Percentiles rank a stretch among this genome's conserved stretches.
Evolutionary conservation across 116 monocot genomes (phyloP).

Genomic region (Cymodocea nodosa): DNA sequence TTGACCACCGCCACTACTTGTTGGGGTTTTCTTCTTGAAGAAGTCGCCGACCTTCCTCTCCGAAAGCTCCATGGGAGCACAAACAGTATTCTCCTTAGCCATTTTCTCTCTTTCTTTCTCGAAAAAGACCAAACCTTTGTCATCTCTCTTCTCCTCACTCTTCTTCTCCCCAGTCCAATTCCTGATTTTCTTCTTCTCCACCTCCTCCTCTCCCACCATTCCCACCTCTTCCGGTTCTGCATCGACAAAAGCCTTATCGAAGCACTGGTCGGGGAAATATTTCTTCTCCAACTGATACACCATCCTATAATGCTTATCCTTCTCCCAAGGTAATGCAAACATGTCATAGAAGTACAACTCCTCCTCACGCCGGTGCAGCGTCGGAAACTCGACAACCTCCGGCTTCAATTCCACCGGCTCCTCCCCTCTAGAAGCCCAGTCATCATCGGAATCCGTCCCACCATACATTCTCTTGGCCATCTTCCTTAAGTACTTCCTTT

Average conservation of each 20-base stretch:
- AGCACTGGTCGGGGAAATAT: slow-evolving; percentile 81
- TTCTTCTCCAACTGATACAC: slow-evolving; percentile 99
- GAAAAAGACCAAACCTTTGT: slow-evolving; percentile 62
- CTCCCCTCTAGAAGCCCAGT: background rate
- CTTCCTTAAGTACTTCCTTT: slow-evolving; percentile 80
- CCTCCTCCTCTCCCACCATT: background rate
- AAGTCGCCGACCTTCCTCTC: slow-evolving; percentile 87
- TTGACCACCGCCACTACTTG: background rate
- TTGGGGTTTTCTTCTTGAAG: slow-evolving; percentile 66
- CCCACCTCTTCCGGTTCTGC: slow-evolving; percentile 2
- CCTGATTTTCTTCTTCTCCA: slow-evolving; percentile 4
- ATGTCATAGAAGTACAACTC: slow-evolving; percentile 95
- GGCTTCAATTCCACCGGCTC: slow-evolving; percentile 75
- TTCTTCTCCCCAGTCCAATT: background rate
- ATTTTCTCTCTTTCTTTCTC: slow-evolving; percentile 29
- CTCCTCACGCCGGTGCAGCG: slow-evolving; percentile 83
- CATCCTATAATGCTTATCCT: slow-evolving; percentile 95
- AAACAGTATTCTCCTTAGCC: background rate
- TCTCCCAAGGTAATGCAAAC: slow-evolving; percentile 97
- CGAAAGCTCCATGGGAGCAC: slow-evolving; percentile 5
- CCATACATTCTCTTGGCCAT: slow-evolving; percentile 53
- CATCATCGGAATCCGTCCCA: slow-evolving; percentile 41
- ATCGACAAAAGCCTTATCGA: slow-evolving; percentile 83
- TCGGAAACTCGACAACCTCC: slow-evolving; percentile 75
- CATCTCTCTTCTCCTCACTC: slow-evolving; percentile 22